Evolutionary conservation across 331 rosid genomes (phyloP).

Genomic region (Acacia concinna): DNA sequence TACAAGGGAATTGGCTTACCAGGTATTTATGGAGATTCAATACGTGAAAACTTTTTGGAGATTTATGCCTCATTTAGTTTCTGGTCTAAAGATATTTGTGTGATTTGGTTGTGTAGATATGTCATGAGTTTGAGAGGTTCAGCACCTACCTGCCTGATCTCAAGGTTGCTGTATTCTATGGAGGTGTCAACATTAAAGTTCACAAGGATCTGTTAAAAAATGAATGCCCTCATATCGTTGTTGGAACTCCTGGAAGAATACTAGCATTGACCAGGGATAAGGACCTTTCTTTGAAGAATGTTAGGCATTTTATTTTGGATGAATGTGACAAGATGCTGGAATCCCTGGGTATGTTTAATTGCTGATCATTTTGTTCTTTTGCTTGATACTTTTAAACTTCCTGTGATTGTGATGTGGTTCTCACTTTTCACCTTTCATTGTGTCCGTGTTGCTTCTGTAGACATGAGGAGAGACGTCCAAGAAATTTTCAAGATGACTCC

Average conservation of each 20-base stretch:
- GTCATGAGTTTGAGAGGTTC: conserved; percentile 82
- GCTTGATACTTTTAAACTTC: background rate
- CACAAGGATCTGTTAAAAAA: conserved; percentile 73
- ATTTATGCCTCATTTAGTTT: background rate
- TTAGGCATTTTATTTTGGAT: conserved; percentile 72
- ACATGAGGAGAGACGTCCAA: conserved; percentile 85
- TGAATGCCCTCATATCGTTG: conserved; percentile 85
- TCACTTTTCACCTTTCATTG: background rate
- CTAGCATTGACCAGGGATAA: conserved; percentile 65
- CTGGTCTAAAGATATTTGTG: background rate
- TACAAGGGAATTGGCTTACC: conserved; percentile 78
- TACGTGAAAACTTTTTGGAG: background rate
- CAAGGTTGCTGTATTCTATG: conserved; percentile 81
- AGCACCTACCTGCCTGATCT: conserved; percentile 72
- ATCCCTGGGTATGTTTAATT: conserved; percentile 55
- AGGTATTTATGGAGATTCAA: conserved; percentile 35
- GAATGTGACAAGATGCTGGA: conserved; percentile 87
- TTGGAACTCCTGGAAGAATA: conserved; percentile 82
- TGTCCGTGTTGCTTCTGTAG: conserved; percentile 32
- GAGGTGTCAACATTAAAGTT: conserved; percentile 70
- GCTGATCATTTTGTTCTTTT: background rate
- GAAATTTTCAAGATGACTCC: conserved; percentile 85
- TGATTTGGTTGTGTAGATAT: conserved; percentile 43
- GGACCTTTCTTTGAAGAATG: conserved; percentile 73
- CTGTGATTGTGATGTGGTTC: background rate